These are phyloP conservation scores for Fallopia convolvulus DNA, from an alignment of 148 eudicot genomes.

Conservation along the genomic window DNA sequence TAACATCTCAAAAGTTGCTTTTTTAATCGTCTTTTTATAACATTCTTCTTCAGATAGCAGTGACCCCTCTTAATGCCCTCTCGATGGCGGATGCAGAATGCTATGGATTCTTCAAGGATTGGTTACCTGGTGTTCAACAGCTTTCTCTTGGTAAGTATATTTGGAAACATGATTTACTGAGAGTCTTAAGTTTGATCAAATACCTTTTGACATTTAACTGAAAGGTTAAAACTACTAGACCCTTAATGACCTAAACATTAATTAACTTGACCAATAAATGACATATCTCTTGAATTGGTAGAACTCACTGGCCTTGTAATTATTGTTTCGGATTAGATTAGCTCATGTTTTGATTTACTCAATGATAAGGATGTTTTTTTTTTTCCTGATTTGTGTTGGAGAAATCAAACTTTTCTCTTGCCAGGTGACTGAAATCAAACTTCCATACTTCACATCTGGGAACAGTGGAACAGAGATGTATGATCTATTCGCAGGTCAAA, in stretches of 20 bases:
- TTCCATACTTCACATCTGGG: background rate
- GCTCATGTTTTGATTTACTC: no score
- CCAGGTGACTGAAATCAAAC: background rate
- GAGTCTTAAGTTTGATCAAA: no score
- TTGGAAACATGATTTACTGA: no score
- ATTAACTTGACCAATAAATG: no score
- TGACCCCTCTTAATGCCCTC: conserved; percentile 7
- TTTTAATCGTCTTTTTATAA: background rate
- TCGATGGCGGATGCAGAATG: conserved; percentile 5
- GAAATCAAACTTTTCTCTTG: background rate
- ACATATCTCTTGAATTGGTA: no score
- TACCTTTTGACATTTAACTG: no score
- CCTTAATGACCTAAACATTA: no score
- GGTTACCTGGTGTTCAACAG: background rate
- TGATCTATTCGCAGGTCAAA: background rate
- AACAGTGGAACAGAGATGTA: background rate
- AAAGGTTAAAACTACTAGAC: no score
- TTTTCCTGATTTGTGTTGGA: no score
- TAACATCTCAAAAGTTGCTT: background rate
- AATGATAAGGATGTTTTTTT: no score
- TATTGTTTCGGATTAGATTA: no score
- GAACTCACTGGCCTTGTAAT: no score
- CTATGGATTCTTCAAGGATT: conserved; percentile 8
- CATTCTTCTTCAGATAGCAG: background rate
- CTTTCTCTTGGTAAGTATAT: background rate